These are phyloP conservation scores for Talaromyces sp. DNA, from an alignment of 2,329 filamentous ascomycete species.

Conservation along the genomic window DNA sequence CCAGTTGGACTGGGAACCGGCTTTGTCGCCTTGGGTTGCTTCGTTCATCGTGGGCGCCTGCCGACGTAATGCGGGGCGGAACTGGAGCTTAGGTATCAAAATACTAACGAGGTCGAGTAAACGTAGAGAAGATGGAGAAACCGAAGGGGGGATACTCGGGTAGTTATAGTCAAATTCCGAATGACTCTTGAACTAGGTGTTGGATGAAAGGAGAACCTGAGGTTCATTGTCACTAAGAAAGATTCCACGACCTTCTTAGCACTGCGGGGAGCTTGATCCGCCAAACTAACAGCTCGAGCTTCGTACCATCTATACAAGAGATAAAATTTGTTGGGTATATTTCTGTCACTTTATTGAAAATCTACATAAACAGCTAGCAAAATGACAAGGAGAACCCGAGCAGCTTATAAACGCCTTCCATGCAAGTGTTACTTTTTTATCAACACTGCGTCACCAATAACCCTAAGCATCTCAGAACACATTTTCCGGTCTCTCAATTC, in stretches of 20 bases:
- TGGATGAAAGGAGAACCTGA: background rate
- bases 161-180: background rate
- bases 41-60: slow-evolving; percentile 45
- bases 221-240: background rate
- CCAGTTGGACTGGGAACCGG: slow-evolving; percentile 63
- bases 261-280: background rate
- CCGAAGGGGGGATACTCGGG: background rate
- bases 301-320: background rate
- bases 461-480: background rate
- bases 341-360: background rate
- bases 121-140: background rate
- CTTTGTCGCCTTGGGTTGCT: slow-evolving; percentile 55
- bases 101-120: background rate
- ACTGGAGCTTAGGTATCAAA: background rate
- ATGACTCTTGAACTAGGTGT: background rate
- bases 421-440: background rate
- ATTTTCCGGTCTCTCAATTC: background rate
- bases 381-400: background rate
- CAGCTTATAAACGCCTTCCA: background rate
- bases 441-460: background rate
- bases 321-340: background rate
- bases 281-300: background rate
- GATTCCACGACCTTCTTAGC: slow-evolving; percentile 9
- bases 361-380: background rate
- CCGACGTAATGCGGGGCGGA: background rate